Evolutionary conservation across 176 grass and related monocot species (phyloP).

Genomic region (Oryza meyeriana): DNA sequence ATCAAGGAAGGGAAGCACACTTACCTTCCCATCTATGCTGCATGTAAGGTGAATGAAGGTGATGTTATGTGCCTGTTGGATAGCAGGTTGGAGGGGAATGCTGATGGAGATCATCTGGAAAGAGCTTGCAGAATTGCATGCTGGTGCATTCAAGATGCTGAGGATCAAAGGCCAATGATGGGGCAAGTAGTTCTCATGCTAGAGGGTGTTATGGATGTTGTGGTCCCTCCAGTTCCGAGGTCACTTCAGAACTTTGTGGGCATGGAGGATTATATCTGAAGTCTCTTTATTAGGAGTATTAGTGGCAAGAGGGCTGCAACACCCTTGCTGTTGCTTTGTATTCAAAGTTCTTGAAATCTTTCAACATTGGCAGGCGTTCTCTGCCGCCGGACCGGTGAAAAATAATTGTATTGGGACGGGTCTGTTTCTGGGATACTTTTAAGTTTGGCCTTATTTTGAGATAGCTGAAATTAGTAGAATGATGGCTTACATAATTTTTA

Average conservation of each 20-base stretch:
- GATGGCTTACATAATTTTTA: too few relatives aligned
- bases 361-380: too few relatives aligned
- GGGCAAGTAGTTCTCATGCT: constrained; percentile 41
- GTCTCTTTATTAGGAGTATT: too few relatives aligned
- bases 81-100: constrained; percentile 14
- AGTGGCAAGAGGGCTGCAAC: too few relatives aligned
- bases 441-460: too few relatives aligned
- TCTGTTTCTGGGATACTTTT: too few relatives aligned
- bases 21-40: constrained; percentile 31
- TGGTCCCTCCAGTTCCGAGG: constrained; percentile 25
- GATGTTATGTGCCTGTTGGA: constrained; percentile 26
- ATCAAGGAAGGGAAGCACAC: not conserved
- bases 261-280: constrained; percentile 12
- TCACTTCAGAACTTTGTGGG: constrained; percentile 32
- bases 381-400: too few relatives aligned
- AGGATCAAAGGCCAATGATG: constrained; percentile 36
- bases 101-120: constrained; percentile 17
- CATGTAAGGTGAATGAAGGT: constrained; percentile 5
- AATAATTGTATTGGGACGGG: too few relatives aligned
- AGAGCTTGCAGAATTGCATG: constrained; percentile 38
- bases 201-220: constrained; percentile 18
- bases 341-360: too few relatives aligned
- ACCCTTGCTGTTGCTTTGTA: too few relatives aligned
- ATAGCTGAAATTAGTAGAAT: too few relatives aligned
- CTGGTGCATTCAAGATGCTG: constrained; percentile 55